Base-by-base conservation (phyloP, 2,329 filamentous ascomycete species). In the Aspergillus quadrilineatus region DNA sequence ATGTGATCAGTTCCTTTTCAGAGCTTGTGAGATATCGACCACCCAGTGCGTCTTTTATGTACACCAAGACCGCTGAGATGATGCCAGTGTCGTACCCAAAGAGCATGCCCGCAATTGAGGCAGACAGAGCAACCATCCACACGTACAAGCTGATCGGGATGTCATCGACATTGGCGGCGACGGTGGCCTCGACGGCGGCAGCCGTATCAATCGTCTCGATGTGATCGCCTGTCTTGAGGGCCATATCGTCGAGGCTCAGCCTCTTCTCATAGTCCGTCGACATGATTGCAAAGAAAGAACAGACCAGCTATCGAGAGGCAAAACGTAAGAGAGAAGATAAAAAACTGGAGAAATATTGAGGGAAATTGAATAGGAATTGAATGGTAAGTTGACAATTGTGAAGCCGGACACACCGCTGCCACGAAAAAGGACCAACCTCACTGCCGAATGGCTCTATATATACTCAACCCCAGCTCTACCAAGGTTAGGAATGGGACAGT, bases 1-100 rank as follows among this genome's bases (percentile, higher is more conserved):
- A 81, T 0, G 80, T 82, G 36, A 82, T 75, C 29, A 82, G 69
- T 60, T 83, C 79, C 59, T 80, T 76, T 57, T 83, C 79, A 3
- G 69, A 73, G 4, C 75, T 72, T 28, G 61, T 69, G 4, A 80
- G 66, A 2, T 63, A 62, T 6, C 68, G 68, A 32, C 74, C 69
- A 29, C 74, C 73, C 7, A 82, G 74, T 50, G 75, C 71, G 10
- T 60, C 52, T 22, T 57, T 55, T 15, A 67, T 50, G 39, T 65
- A 42, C 12, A 79, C 73, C 0, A 79, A 68, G 8, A 79, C 77
- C 0, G 73, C 79, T 17, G 71, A 79, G 53, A 76, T 80, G 66
- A 75, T 73, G 39, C 71, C 78, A 44, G 73, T 81, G 59, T 79
- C 79, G 63, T 81, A 82, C 12, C 78, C 75, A 59, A 69, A 71